Base-by-base conservation (phyloP, 1,284 basidiomycete genomes). In the Trichosporon coremiiforme region DNA sequence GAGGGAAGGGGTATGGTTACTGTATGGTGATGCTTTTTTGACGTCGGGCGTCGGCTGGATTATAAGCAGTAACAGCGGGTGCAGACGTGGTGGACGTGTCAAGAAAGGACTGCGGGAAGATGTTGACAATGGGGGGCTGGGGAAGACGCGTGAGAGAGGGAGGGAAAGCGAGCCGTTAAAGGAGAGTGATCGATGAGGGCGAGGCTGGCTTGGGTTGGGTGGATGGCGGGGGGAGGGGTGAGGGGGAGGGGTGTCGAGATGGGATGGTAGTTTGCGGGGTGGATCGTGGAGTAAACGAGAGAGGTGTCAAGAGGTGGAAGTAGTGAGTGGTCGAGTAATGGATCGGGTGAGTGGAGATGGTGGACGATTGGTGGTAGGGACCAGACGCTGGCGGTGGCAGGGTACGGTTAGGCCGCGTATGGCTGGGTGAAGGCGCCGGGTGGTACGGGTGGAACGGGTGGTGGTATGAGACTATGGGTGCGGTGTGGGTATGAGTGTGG, bases 61-160 rank as follows among this genome's bases (percentile, higher is more conserved):
- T 50, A 22, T 20, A n/a, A n/a, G 55, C 20, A 47, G 65, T 22
- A 17, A 38, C 9, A 29, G 22, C 33, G 15, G 33, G 31, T 35
- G 65, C 17, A 33, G 17, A 20, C 17, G 15, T 12, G 22, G 17
- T 31, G 55, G 29, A 60, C 55, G 55, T 60, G 55, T 60, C 55
- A 60, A 60, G 55, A 31, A 60, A 60, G 55, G 66, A 62, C 29
- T 29, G 64, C 41, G 36, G 64, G 25, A 29, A 60, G 55, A 12
- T 60, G 62, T 64, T 20, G 62, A 64, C 62, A 38, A 64, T 36
- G 35, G 31, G 36, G 66, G 13, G 66, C 17, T 13, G 62, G 25
- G 50, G 53, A 47, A 47, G 55, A 60, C 31, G 33, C 50, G 55
- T 20, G 55, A 31, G 55, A 20, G 15, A 25, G 25, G 25, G 25